These are phyloP conservation scores for Solanum hybrid DNA, from an alignment of 305 asterid genomes.

Conservation along the genomic window DNA sequence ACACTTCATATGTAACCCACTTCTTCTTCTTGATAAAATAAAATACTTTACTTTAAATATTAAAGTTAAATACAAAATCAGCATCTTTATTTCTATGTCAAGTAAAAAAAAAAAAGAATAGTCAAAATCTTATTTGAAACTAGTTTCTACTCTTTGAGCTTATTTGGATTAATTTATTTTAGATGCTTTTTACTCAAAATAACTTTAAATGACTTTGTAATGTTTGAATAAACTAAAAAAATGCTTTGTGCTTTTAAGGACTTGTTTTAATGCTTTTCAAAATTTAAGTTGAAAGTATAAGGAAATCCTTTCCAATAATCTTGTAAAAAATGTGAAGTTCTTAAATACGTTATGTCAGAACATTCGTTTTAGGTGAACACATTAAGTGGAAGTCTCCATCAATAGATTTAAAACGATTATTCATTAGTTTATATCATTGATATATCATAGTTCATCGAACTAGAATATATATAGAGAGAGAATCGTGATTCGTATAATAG, in stretches of 20 bases:
- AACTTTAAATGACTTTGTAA: neutral
- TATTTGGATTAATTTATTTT: neutral
- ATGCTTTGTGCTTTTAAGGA: neutral
- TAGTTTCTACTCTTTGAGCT: neutral
- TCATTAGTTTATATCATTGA: neutral
- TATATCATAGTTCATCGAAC: neutral
- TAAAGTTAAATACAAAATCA: neutral
- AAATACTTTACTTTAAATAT: neutral
- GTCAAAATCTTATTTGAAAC: neutral
- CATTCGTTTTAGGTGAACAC: neutral
- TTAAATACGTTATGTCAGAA: neutral
- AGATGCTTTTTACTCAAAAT: neutral
- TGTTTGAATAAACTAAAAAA: neutral
- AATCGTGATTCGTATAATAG: neutral
- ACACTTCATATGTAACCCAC: neutral
- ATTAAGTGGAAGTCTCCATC: neutral
- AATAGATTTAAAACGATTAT: neutral
- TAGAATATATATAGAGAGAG: neutral
- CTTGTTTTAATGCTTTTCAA: neutral
- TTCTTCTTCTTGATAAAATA: neutral
- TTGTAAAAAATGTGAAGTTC: neutral
- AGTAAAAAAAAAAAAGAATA: neutral
- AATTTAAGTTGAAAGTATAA: neutral
- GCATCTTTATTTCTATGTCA: neutral
- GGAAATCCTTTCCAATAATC: neutral